Percentiles rank a stretch among this genome's conserved stretches.
These are phyloP conservation scores for Colletotrichum tabaci DNA, from an alignment of 2,329 filamentous ascomycete species.

Conservation along the genomic window DNA sequence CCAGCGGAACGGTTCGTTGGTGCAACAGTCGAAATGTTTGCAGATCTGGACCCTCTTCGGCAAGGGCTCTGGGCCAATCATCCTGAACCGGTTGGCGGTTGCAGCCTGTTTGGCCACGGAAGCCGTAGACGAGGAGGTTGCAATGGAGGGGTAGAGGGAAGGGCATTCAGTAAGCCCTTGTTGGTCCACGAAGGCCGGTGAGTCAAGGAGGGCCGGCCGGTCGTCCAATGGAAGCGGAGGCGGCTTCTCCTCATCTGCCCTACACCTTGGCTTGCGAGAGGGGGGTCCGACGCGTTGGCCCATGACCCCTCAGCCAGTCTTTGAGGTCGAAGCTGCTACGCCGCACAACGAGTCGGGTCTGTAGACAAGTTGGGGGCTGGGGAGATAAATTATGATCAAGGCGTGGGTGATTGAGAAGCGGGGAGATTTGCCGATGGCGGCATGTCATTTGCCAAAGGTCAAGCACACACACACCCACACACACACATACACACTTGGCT, in stretches of 20 bases:
- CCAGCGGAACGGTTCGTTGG: constrained; percentile 41
- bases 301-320: constrained; percentile 30
- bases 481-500: too few relatives aligned
- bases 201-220: constrained; percentile 4
- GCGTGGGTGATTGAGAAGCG: constrained; percentile 20
- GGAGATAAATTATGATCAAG: constrained; percentile 4
- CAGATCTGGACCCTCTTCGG: constrained; percentile 37
- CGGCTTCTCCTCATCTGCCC: constrained; percentile 26
- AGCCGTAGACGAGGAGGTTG: constrained; percentile 29
- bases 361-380: constrained; percentile 14
- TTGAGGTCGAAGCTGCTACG: constrained; percentile 30
- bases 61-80: constrained; percentile 29
- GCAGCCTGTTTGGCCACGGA: constrained; percentile 31
- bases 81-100: constrained; percentile 25
- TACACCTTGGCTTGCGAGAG: constrained; percentile 23
- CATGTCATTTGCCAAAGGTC: constrained; percentile 28
- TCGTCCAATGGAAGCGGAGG: constrained; percentile 20
- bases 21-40: constrained; percentile 40
- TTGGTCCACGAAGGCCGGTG: constrained; percentile 28
- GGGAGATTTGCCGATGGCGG: constrained; percentile 13
- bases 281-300: constrained; percentile 5
- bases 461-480: not conserved
- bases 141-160: constrained; percentile 15
- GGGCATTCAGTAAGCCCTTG: constrained; percentile 32
- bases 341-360: constrained; percentile 2